Conservation (phyloP, 495 filamentous ascomycete species). For the Aspergillus funiculosus region DNA sequence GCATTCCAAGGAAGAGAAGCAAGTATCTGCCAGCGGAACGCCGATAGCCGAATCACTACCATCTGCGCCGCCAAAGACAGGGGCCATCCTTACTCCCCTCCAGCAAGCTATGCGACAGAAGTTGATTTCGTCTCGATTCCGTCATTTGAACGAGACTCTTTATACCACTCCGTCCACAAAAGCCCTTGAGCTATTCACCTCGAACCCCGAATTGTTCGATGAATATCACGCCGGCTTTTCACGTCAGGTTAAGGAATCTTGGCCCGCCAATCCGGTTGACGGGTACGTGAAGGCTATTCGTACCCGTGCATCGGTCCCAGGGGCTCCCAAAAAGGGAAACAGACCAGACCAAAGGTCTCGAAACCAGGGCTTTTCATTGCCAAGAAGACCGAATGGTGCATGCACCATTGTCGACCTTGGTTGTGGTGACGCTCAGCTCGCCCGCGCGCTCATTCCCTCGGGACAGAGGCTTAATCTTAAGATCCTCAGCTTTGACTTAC, state of each 20-base stretch:
- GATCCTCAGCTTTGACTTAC: conserved; percentile 63
- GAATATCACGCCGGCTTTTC: conserved; percentile 96
- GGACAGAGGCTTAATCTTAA: conserved; percentile 60
- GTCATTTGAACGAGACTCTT: conserved; percentile 91
- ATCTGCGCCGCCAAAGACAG: conserved; percentile 30
- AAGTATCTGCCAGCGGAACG: conserved; percentile 20
- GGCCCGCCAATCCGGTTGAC: conserved; percentile 94
- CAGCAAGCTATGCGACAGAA: conserved; percentile 92
- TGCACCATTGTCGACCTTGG: conserved; percentile 83
- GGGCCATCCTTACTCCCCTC: conserved; percentile 71
- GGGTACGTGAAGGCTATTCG: conserved; percentile 66
- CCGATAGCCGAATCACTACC: conserved; percentile 24
- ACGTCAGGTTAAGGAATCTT: conserved; percentile 78
- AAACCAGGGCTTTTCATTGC: conserved; percentile 33
- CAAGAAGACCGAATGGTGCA: conserved; percentile 47
- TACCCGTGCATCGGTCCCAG: conserved; percentile 42
- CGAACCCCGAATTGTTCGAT: conserved; percentile 81
- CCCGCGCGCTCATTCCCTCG: conserved; percentile 50
- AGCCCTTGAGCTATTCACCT: conserved; percentile 68
- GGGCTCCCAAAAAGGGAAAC: conserved; percentile 30
- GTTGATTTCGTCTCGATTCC: conserved; percentile 88
- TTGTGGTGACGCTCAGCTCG: conserved; percentile 74
- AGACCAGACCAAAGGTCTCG: conserved; percentile 28
- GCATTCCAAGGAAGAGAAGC: conserved; percentile 20
- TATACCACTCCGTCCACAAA: conserved; percentile 84